Conservation (phyloP, 345 rosid species). For the Syzygium oleosum region DNA sequence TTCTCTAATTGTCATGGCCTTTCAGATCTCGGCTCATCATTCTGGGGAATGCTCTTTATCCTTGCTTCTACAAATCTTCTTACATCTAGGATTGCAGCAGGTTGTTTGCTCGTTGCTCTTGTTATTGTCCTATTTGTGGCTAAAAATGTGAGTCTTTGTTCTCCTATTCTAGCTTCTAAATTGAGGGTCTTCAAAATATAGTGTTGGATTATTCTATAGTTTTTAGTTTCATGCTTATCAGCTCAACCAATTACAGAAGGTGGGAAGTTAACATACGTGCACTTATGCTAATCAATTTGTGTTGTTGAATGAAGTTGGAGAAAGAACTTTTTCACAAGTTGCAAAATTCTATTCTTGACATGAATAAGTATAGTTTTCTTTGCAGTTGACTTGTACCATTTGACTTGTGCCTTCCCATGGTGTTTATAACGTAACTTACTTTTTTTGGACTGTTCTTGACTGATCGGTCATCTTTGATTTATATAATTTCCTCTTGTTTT, state of each 20-base stretch:
- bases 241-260: not conserved
- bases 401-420: not conserved
- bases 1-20: not conserved
- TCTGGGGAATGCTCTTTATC: constrained; percentile 64
- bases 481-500: not conserved
- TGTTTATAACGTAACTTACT: not conserved
- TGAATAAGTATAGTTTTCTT: not conserved
- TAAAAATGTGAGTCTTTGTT: constrained; percentile 38
- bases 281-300: not conserved
- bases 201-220: not conserved
- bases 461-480: not conserved
- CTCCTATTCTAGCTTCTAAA: not conserved
- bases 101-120: constrained; percentile 42
- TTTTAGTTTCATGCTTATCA: not conserved
- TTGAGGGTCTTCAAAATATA: not conserved
- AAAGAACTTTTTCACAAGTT: not conserved
- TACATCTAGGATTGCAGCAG: constrained; percentile 63
- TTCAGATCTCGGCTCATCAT: constrained; percentile 64
- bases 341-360: not conserved
- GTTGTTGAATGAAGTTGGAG: not conserved
- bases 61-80: constrained; percentile 61
- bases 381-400: not conserved
- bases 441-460: not conserved
- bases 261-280: not conserved
- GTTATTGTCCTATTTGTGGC: constrained; percentile 52